phyloP scores from a whole-genome alignment of 768 basidiomycete species.

The Russula griseocarnosa region DNA sequence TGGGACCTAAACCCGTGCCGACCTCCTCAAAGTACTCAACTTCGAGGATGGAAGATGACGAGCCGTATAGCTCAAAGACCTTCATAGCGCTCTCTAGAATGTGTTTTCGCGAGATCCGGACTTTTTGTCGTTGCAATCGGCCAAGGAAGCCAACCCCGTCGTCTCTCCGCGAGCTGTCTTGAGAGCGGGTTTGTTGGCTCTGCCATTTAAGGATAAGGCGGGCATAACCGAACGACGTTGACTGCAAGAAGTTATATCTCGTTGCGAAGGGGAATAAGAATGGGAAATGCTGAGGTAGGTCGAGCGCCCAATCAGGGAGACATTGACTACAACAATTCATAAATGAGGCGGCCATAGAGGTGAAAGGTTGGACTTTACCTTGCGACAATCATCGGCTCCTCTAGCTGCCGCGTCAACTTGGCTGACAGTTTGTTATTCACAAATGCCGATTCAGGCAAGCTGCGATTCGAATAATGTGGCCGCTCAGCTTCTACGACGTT shows the following conservation, averaged over 20 bases:
- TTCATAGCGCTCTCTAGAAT: conserved; percentile 95
- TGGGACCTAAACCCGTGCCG: conserved; percentile 95
- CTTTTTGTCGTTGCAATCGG: conserved; percentile 91
- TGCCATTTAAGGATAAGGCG: conserved; percentile 95
- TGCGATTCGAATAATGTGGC: conserved; percentile 50
- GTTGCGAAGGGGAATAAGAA: conserved; percentile 99
- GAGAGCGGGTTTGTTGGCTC: conserved; percentile 74
- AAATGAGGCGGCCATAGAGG: background rate
- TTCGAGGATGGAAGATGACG: conserved; percentile 88
- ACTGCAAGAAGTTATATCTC: conserved; percentile 94
- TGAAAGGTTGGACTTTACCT: conserved; percentile 50
- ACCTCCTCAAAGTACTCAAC: conserved; percentile 99
- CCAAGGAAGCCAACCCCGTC: conserved; percentile 92
- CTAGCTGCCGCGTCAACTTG: conserved; percentile 93
- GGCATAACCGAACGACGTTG: conserved; percentile 95
- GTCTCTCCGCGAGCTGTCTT: conserved; percentile 77
- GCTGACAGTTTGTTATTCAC: conserved; percentile 98
- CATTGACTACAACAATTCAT: conserved; percentile 60
- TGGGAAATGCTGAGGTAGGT: conserved; percentile 93
- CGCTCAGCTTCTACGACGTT: conserved; percentile 72
- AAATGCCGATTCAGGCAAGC: conserved; percentile 77
- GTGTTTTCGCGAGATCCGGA: conserved; percentile 91
- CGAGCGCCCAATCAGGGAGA: conserved; percentile 94
- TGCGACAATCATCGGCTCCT: conserved; percentile 98
- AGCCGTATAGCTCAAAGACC: conserved; percentile 94